Evolutionary conservation across 352 stramenopile genomes (phyloP).

Genomic region (Pythium pyrilobum): DNA sequence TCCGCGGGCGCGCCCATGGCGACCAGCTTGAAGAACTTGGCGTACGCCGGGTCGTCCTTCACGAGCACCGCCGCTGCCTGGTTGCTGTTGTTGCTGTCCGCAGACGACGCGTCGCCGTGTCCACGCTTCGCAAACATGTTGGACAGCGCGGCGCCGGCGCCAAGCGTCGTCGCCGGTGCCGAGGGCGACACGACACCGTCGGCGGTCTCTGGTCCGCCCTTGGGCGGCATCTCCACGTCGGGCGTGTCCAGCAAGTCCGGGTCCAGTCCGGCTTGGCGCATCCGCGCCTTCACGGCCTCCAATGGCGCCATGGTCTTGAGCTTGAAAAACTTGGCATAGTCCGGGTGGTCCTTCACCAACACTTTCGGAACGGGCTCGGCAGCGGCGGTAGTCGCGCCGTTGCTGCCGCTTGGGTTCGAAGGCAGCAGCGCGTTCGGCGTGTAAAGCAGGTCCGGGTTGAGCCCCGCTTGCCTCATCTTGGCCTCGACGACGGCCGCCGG

Average conservation of each 20-base stretch:
- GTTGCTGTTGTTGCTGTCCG: neutral
- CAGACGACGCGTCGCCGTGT: neutral
- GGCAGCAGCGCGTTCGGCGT: conserved; percentile 48
- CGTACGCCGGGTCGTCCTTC: conserved; percentile 59
- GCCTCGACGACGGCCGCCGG: conserved; percentile 49
- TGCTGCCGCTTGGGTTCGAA: conserved; percentile 3
- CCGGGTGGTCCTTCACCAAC: conserved; percentile 54
- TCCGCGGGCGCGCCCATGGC: conserved; percentile 52
- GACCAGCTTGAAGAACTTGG: conserved; percentile 72
- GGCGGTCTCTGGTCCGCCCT: conserved; percentile 2
- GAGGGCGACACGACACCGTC: conserved; percentile 1
- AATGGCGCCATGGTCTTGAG: conserved; percentile 54
- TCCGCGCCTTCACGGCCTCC: conserved; percentile 53
- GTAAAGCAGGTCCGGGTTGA: conserved; percentile 53
- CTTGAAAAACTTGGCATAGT: conserved; percentile 73
- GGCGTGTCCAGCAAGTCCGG: conserved; percentile 67
- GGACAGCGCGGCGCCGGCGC: conserved; percentile 7
- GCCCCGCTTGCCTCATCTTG: conserved; percentile 62
- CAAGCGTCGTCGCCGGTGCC: conserved; percentile 13
- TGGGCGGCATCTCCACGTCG: conserved; percentile 29
- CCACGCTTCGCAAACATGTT: conserved; percentile 18
- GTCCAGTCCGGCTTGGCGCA: conserved; percentile 48
- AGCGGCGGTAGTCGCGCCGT: neutral
- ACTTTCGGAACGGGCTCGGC: conserved; percentile 14
- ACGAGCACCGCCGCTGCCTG: conserved; percentile 25